Conservation (phyloP, 2,329 filamentous ascomycete species). For the Neophaeococcomyces aloes region DNA sequence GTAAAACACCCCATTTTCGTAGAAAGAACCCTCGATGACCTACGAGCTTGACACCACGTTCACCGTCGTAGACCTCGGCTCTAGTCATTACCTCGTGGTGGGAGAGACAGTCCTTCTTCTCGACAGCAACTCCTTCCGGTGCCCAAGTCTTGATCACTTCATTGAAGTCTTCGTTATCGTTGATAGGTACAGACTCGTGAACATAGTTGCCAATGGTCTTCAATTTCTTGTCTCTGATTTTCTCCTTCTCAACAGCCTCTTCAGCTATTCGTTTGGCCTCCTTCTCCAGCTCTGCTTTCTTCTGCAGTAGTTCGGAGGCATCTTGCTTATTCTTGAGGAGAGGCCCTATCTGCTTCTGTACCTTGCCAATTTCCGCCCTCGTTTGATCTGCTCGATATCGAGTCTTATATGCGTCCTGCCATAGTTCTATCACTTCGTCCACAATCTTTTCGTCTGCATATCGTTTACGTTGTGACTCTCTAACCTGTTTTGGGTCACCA, state of each 20-base stretch:
- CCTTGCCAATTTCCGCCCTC: conserved; percentile 72
- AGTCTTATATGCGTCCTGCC: conserved; percentile 19
- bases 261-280: conserved; percentile 73
- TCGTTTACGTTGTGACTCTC: conserved; percentile 77
- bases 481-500: conserved; percentile 82
- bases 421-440: conserved; percentile 64
- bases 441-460: conserved; percentile 72
- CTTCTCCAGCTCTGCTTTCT: conserved; percentile 68
- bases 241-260: conserved; percentile 63
- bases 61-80: conserved; percentile 83
- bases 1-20: conserved; percentile 76
- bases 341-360: conserved; percentile 78
- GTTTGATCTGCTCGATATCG: conserved; percentile 71
- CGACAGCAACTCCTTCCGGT: conserved; percentile 60
- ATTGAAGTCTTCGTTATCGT: conserved; percentile 84
- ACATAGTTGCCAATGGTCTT: conserved; percentile 85
- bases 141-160: conserved; percentile 65
- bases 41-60: conserved; percentile 85
- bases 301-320: conserved; percentile 64
- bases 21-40: conserved; percentile 92
- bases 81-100: conserved; percentile 89
- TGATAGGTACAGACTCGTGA: conserved; percentile 74
- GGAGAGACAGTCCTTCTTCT: conserved; percentile 70
- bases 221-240: conserved; percentile 62
- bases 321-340: conserved; percentile 95